These are phyloP conservation scores for Aureobasidium sp. DNA, from an alignment of 2,329 filamentous ascomycete genomes.

Conservation along the genomic window DNA sequence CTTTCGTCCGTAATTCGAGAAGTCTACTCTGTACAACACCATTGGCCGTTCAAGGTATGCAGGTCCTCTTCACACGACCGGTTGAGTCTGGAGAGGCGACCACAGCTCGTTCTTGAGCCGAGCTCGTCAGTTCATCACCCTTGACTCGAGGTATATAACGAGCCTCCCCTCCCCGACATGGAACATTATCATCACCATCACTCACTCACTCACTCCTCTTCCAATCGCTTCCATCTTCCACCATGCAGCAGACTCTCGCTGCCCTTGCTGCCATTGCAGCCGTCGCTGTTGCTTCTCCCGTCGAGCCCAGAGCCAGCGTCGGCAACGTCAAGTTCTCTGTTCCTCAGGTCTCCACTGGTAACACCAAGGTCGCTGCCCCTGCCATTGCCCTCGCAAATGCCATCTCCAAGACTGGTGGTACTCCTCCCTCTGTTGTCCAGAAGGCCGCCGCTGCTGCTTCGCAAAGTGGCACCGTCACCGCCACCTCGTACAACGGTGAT, in stretches of 20 bases:
- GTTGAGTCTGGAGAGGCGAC: background rate
- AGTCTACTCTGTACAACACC: background rate
- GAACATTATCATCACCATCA: background rate
- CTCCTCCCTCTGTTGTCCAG: conserved; percentile 22
- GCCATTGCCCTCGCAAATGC: conserved; percentile 22
- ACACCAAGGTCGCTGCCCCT: conserved; percentile 29
- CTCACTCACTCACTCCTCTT: conserved; percentile 1
- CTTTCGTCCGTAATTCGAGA: background rate
- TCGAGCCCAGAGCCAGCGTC: background rate
- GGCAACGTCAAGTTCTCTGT: conserved; percentile 21
- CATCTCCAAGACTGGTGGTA: conserved; percentile 19
- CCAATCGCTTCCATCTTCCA: background rate
- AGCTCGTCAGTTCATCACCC: background rate
- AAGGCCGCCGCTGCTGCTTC: conserved; percentile 28
- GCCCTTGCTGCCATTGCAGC: conserved; percentile 25
- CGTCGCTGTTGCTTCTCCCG: conserved; percentile 25
- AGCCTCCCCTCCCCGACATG: background rate
- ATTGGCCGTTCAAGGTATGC: conserved; percentile 8
- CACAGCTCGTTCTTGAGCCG: background rate
- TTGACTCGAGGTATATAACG: background rate
- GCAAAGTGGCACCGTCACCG: conserved; percentile 32
- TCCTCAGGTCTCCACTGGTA: conserved; percentile 30
- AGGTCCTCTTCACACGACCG: background rate
- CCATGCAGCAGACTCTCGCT: conserved; percentile 18
- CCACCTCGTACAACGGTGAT: conserved; percentile 25